phyloP scores from a whole-genome alignment of 257 asterid genomes.

The Salvia hispanica region DNA sequence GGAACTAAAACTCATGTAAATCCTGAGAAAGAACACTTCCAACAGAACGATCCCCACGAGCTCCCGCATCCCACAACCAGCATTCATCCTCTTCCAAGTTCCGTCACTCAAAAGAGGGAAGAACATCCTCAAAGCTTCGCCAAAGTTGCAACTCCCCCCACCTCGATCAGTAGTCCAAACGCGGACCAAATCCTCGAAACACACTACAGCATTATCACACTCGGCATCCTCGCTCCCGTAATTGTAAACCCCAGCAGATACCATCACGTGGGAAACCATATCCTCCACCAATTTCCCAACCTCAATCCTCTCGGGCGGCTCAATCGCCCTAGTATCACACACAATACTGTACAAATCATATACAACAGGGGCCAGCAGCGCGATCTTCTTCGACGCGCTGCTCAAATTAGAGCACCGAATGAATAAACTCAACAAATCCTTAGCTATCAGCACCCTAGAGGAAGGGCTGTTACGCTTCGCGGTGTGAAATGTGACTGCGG shows the following conservation, averaged over 20 bases:
- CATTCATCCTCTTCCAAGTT: constrained; percentile 38
- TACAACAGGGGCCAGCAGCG: constrained; percentile 73
- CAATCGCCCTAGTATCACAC: constrained; percentile 37
- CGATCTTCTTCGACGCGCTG: constrained; percentile 55
- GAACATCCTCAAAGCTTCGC: constrained; percentile 52
- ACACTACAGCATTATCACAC: constrained; percentile 40
- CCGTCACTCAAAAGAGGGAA: constrained; percentile 58
- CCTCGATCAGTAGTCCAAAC: constrained; percentile 75
- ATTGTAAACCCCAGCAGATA: constrained; percentile 49
- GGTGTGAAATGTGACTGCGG: constrained; percentile 64
- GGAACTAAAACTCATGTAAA: constrained; percentile 50
- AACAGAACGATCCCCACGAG: constrained; percentile 66
- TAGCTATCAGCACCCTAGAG: constrained; percentile 46
- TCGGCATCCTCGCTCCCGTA: constrained; percentile 39
- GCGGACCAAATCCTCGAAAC: constrained; percentile 68
- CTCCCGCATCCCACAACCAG: constrained; percentile 40
- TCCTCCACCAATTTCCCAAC: constrained; percentile 55
- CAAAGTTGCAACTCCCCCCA: constrained; percentile 43
- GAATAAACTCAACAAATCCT: constrained; percentile 63
- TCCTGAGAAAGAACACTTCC: constrained; percentile 63
- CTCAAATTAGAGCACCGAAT: constrained; percentile 61
- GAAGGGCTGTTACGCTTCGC: constrained; percentile 43
- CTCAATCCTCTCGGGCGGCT: constrained; percentile 40
- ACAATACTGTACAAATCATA: constrained; percentile 53
- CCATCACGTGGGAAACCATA: constrained; percentile 44